Evolutionary conservation across 176 grass and related monocot genomes (phyloP).

Genomic region (Paspalum notatum): DNA sequence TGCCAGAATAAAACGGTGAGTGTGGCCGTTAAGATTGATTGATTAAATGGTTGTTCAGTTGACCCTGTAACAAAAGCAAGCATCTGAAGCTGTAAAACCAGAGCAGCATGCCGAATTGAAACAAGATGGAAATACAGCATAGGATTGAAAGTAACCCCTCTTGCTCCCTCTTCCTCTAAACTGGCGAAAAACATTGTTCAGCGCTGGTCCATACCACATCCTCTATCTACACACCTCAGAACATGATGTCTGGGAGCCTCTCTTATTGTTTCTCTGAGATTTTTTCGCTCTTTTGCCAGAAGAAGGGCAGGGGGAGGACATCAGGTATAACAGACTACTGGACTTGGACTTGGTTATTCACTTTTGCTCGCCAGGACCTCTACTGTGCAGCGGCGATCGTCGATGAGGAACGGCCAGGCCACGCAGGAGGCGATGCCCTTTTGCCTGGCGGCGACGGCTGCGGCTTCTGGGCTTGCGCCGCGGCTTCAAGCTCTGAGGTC

Average conservation of each 20-base stretch:
- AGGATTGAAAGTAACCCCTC: conserved; percentile 42
- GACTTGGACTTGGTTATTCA: background rate
- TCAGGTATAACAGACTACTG: background rate
- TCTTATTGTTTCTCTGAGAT: conserved; percentile 9
- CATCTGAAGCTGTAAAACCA: background rate
- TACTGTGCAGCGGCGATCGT: conserved; percentile 10
- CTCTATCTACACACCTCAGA: conserved; percentile 51
- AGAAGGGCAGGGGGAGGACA: conserved; percentile 56
- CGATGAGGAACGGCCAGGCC: conserved; percentile 22
- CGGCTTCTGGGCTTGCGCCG: conserved; percentile 28
- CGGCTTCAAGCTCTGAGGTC: conserved; percentile 70
- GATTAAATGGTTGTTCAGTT: background rate
- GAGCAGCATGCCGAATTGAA: background rate
- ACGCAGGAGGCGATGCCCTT: background rate
- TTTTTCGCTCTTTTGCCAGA: conserved; percentile 34
- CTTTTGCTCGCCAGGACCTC: background rate
- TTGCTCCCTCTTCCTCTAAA: conserved; percentile 48
- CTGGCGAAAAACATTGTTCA: conserved; percentile 17
- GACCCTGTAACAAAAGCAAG: background rate
- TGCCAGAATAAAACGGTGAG: background rate
- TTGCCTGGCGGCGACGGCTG: conserved; percentile 6
- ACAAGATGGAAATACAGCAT: background rate
- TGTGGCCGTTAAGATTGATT: background rate
- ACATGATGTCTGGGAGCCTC: conserved; percentile 21
- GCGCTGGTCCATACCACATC: background rate